Percentiles rank a stretch among this genome's conserved stretches.
These are phyloP conservation scores for Speleostelium caveatum DNA, from an alignment of 78 protist species.

Conservation along the genomic window DNA sequence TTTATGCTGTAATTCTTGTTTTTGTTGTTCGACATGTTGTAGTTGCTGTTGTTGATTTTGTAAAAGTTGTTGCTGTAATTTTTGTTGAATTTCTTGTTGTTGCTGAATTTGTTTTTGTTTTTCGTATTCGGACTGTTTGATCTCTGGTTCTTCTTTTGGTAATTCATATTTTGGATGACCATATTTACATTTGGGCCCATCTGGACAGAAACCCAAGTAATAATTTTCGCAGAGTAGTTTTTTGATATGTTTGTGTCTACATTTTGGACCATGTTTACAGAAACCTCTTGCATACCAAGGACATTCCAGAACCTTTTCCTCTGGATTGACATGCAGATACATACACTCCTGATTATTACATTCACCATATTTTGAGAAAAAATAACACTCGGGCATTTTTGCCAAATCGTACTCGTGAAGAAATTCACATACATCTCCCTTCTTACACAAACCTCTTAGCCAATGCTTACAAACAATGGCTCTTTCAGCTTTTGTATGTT, in stretches of 20 bases:
- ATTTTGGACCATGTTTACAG: conserved; percentile 92
- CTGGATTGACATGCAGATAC: conserved; percentile 90
- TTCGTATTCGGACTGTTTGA: not conserved
- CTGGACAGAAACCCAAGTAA: conserved; percentile 93
- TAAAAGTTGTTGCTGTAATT: not conserved
- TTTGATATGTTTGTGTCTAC: conserved; percentile 83
- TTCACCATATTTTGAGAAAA: conserved; percentile 78
- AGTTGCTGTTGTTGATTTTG: conserved; percentile 31
- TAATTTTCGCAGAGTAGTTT: conserved; percentile 85
- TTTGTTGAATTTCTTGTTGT: too few species aligned
- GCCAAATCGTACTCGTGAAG: conserved; percentile 91
- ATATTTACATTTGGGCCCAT: conserved; percentile 89
- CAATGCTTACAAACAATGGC: conserved; percentile 96
- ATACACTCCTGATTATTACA: conserved; percentile 91
- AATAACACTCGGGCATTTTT: conserved; percentile 94
- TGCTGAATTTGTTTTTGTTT: conserved; percentile 45
- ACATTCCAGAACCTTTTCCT: conserved; percentile 89
- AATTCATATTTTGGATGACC: conserved; percentile 85
- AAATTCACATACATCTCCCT: conserved; percentile 94
- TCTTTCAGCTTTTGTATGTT: conserved; percentile 73
- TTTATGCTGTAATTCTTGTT: too few species aligned
- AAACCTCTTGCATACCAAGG: conserved; percentile 95
- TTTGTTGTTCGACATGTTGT: too few species aligned
- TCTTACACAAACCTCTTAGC: conserved; percentile 95
- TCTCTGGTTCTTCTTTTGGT: conserved; percentile 75